Percentiles rank a stretch among this genome's conserved stretches.
These are phyloP conservation scores for Mucuna pruriens DNA, from an alignment of 306 rosid species.

Conservation along the genomic window DNA sequence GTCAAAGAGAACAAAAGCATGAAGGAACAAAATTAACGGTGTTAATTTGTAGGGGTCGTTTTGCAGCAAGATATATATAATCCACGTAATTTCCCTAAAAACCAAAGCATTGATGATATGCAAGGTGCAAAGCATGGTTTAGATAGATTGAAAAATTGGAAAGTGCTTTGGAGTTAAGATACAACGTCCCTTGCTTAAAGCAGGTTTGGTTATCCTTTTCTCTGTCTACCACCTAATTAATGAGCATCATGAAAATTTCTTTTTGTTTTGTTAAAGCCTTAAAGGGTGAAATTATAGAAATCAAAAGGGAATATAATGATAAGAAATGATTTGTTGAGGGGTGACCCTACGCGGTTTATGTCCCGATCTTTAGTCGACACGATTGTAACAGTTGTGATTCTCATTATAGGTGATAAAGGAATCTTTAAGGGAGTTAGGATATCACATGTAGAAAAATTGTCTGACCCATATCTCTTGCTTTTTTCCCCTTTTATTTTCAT, in stretches of 20 bases:
- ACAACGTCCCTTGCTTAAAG: conserved; percentile 31
- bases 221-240: conserved; percentile 51
- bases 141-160: conserved; percentile 21
- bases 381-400: conserved; percentile 55
- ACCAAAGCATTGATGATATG: conserved; percentile 25
- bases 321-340: conserved; percentile 43
- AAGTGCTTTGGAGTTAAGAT: conserved; percentile 35
- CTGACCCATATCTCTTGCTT: conserved; percentile 45
- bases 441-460: conserved; percentile 50
- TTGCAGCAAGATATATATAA: conserved; percentile 16
- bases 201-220: conserved; percentile 32
- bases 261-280: conserved; percentile 42
- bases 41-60: not conserved
- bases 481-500: conserved; percentile 18
- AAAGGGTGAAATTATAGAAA: conserved; percentile 47
- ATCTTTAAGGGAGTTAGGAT: conserved; percentile 48
- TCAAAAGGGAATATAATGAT: conserved; percentile 46
- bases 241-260: conserved; percentile 46
- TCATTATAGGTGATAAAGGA: conserved; percentile 49
- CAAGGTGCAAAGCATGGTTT: not conserved
- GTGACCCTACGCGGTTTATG: conserved; percentile 50
- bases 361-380: conserved; percentile 55
- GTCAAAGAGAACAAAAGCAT: not conserved
- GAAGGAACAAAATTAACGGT: not conserved
- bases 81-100: conserved; percentile 37